Evolutionary conservation across 2,329 filamentous ascomycete species (phyloP), one percentile per base, ranked within the genome.

Genomic region (Curvularia eragrostidis): DNA sequence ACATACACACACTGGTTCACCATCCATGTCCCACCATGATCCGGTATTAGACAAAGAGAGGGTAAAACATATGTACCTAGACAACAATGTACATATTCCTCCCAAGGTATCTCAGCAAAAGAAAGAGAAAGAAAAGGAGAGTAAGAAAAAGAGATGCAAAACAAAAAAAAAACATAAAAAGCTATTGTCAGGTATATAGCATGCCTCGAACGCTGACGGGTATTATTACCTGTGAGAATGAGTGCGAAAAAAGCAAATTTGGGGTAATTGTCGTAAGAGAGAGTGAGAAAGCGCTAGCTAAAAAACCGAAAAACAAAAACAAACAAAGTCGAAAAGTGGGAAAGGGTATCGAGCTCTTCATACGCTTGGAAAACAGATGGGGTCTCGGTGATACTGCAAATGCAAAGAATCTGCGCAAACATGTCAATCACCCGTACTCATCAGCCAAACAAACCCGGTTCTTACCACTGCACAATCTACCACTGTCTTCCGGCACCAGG

Each of bases 331-430:
- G 28, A 63, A 64, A 58, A 59, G 24, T 46, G 41, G 44, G 62
- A 68, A 59, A 52, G 72, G 72, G 72, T 74, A 73, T 73, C 70
- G 66, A 65, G 64, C 59, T 67, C 59, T 61, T 66, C 64, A 50
- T 61, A 64, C 59, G 63, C 59, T 65, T 56, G 58, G 54, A 63
- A 68, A 65, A 54, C 53, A 63, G 60, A 56, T 30, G 36, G 56
- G 66, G 54, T 15, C 62, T 52, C 26, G 62, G 39, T 54, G 47
- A 48, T 48, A 51, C 50, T 47, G 54, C 58, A 59, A 32, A n/a
- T n/a, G n/a, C n/a, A n/a, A 43, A 32, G 24, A 52, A 58, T 56
- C 63, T 65, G 32, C n/a, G n/a, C 15, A 1, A 18, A 21, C 19
- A 10, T n/a, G 42, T 62, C 26, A 59, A 52, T 55, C 3, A 13